phyloP scores from a whole-genome alignment of 306 rosid genomes.

The Cucurbita pepo region DNA sequence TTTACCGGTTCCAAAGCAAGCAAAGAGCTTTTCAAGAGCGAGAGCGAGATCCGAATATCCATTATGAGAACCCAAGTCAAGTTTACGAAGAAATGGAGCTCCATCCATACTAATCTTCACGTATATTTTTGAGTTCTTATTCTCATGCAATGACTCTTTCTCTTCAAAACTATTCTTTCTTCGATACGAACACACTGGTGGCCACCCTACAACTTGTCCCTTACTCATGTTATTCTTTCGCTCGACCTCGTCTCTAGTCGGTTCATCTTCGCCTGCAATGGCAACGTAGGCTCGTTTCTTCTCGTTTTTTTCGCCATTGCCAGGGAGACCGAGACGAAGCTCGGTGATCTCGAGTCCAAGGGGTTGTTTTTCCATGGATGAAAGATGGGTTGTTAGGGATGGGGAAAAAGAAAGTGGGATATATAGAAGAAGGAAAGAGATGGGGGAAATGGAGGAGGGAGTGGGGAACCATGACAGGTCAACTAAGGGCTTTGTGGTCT shows the following conservation, averaged over 20 bases:
- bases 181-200: conserved; percentile 76
- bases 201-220: conserved; percentile 75
- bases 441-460: not conserved
- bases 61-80: conserved; percentile 45
- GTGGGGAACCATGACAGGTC: conserved; percentile 67
- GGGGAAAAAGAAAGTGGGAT: not conserved
- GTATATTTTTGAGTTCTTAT: conserved; percentile 36
- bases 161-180: conserved; percentile 42
- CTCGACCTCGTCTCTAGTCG: not conserved
- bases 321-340: conserved; percentile 65
- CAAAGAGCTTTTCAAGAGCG: conserved; percentile 72
- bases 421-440: not conserved
- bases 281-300: conserved; percentile 62
- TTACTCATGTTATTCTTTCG: conserved; percentile 11
- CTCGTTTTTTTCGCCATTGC: conserved; percentile 24
- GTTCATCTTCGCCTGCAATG: conserved; percentile 12
- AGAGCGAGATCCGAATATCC: conserved; percentile 46
- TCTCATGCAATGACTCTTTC: not conserved
- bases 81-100: conserved; percentile 79
- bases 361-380: conserved; percentile 41
- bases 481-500: conserved; percentile 42
- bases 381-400: not conserved
- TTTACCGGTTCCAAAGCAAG: conserved; percentile 51
- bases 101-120: conserved; percentile 95
- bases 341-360: conserved; percentile 77